Percentiles rank a stretch among this genome's conserved stretches.
These are phyloP conservation scores for Ploettnerulaceae sp. DNA, from an alignment of 2,329 filamentous ascomycete genomes.

Conservation along the genomic window DNA sequence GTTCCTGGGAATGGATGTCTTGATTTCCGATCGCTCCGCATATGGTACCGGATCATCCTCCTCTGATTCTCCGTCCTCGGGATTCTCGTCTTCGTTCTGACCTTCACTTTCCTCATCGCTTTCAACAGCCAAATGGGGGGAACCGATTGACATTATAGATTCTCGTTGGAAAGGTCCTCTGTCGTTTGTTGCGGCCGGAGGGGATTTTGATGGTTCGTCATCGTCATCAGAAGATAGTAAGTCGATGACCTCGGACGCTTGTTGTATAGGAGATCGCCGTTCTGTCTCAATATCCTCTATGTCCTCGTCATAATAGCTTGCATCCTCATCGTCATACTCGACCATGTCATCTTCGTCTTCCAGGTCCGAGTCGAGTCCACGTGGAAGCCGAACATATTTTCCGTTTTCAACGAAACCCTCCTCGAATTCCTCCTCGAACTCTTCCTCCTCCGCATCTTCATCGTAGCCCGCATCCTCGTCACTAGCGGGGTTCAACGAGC, in stretches of 20 bases:
- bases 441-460: not conserved
- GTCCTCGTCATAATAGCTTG: constrained; percentile 27
- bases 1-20: constrained; percentile 2
- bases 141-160: constrained; percentile 8
- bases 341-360: constrained; percentile 1
- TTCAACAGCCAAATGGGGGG: constrained; percentile 11
- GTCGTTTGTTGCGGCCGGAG: not conserved
- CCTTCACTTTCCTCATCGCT: constrained; percentile 8
- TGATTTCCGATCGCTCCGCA: constrained; percentile 6
- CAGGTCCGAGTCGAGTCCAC: not conserved
- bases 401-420: constrained; percentile 3
- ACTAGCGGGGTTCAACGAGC: not conserved
- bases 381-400: not conserved
- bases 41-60: constrained; percentile 3
- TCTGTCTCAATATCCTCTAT: constrained; percentile 23
- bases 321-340: constrained; percentile 16
- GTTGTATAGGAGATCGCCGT: constrained; percentile 4
- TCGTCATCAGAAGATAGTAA: constrained; percentile 35
- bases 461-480: constrained; percentile 4
- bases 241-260: constrained; percentile 30
- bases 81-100: constrained; percentile 3
- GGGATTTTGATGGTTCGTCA: constrained; percentile 16
- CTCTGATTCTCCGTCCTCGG: not conserved
- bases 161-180: constrained; percentile 22
- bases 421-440: not conserved